phyloP scores from a whole-genome alignment of 306 rosid genomes.

The Inga leiocalycina region DNA sequence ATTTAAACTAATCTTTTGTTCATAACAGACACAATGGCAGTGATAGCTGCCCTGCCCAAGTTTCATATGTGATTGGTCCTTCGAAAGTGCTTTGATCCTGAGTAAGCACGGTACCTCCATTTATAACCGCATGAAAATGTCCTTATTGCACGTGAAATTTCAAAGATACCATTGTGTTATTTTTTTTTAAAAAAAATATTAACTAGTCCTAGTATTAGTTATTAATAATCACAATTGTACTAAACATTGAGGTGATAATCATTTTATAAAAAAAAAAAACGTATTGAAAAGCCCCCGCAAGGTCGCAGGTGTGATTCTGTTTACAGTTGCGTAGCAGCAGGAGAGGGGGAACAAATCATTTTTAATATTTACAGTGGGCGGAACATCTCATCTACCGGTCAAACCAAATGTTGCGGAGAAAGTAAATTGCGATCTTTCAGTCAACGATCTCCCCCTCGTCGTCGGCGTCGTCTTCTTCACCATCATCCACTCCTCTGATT shows the following conservation, averaged over 20 bases:
- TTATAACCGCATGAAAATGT: background rate
- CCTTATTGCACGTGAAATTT: background rate
- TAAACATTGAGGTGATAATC: too few relatives aligned
- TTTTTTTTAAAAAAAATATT: too few relatives aligned
- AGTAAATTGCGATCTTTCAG: background rate
- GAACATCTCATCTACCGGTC: slow-evolving; percentile 36
- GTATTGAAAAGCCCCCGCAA: too few relatives aligned
- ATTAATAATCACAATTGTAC: too few relatives aligned
- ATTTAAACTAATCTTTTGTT: too few relatives aligned
- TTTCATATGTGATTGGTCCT: background rate
- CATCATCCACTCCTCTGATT: background rate
- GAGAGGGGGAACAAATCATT: background rate
- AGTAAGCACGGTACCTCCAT: background rate
- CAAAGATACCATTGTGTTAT: background rate
- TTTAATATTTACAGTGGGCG: slow-evolving; percentile 9
- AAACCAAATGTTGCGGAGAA: slow-evolving; percentile 29
- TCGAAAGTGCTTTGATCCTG: background rate
- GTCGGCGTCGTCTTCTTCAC: slow-evolving; percentile 20
- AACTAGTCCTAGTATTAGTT: too few relatives aligned
- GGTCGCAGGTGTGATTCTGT: background rate
- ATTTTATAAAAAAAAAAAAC: too few relatives aligned
- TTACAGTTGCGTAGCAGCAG: background rate
- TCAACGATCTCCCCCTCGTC: slow-evolving; percentile 37
- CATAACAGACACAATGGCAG: too few relatives aligned
- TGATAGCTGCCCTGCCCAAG: too few relatives aligned